Conservation (phyloP, 2,329 filamentous ascomycete species). For the Capronia coronata region DNA sequence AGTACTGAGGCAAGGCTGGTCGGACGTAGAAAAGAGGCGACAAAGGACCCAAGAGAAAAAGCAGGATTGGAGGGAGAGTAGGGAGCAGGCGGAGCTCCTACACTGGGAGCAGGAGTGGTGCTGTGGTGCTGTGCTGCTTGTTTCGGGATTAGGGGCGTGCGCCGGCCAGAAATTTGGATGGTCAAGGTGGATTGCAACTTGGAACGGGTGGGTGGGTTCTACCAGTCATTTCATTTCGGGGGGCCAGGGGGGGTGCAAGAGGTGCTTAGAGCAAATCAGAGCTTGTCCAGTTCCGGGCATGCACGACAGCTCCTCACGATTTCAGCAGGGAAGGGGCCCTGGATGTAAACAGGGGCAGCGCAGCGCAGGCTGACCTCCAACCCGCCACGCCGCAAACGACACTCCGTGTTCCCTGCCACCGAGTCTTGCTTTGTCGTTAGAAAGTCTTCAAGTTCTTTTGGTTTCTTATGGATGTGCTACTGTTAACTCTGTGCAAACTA, state of each 20-base stretch:
- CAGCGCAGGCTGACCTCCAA: not conserved
- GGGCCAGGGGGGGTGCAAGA: slow-evolving; percentile 3
- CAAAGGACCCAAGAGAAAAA: slow-evolving; percentile 16
- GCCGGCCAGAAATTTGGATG: slow-evolving; percentile 17
- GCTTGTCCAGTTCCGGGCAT: slow-evolving; percentile 9
- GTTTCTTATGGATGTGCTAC: too few species aligned
- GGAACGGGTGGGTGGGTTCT: slow-evolving; percentile 6
- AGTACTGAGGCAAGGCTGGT: slow-evolving; percentile 26
- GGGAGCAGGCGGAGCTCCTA: slow-evolving; percentile 6
- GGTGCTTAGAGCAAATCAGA: slow-evolving; percentile 1
- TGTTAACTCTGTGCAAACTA: not conserved
- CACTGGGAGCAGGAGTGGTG: too few species aligned
- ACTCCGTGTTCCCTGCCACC: too few species aligned
- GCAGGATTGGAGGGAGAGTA: slow-evolving; percentile 13
- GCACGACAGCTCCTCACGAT: not conserved
- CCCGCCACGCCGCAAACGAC: too few species aligned
- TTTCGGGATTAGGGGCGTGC: slow-evolving; percentile 23
- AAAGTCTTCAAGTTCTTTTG: too few species aligned
- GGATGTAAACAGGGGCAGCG: slow-evolving; percentile 16
- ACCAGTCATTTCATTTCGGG: slow-evolving; percentile 4
- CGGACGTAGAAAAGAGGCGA: slow-evolving; percentile 11
- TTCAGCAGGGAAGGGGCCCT: slow-evolving; percentile 1
- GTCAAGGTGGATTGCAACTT: slow-evolving; percentile 4
- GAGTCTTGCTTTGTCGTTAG: too few species aligned
- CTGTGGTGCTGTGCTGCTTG: slow-evolving; percentile 19